Evolutionary conservation across 495 filamentous ascomycete species (phyloP).

Genomic region (Penicillium daleae): DNA sequence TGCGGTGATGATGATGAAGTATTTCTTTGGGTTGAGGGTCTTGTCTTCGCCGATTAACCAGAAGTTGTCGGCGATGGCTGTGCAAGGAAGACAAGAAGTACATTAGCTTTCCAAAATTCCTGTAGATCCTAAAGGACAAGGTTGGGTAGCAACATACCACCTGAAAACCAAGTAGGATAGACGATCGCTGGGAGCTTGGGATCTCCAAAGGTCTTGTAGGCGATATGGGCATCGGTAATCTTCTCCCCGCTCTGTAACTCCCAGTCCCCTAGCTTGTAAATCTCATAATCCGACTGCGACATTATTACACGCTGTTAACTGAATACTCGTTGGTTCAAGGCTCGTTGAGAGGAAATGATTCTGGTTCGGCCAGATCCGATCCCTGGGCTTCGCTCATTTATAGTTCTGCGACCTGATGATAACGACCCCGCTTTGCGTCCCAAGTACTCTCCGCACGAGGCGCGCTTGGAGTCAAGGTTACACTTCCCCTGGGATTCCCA

Average conservation of each 20-base stretch:
- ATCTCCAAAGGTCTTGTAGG: conserved; percentile 73
- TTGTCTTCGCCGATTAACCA: conserved; percentile 69
- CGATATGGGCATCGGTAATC: conserved; percentile 61
- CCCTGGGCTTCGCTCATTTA: conserved; percentile 12
- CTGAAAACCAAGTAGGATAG: conserved; percentile 74
- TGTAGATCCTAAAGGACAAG: neutral
- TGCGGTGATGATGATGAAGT: conserved; percentile 72
- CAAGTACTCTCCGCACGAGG: conserved; percentile 20
- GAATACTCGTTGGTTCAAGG: neutral
- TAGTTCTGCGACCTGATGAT: conserved; percentile 16
- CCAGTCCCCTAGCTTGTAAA: conserved; percentile 63
- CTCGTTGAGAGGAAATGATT: neutral
- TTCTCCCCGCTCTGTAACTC: conserved; percentile 61
- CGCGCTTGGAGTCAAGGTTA: conserved; percentile 16
- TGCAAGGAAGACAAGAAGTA: neutral
- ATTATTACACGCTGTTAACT: conserved; percentile 25
- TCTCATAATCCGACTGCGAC: conserved; percentile 48
- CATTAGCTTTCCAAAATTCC: neutral
- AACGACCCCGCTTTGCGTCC: conserved; percentile 22
- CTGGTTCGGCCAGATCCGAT: neutral
- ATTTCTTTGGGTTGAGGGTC: conserved; percentile 61
- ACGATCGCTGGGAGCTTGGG: conserved; percentile 64
- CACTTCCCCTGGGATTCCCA: neutral
- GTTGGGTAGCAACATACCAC: conserved; percentile 40
- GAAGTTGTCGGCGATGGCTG: conserved; percentile 63